Evolutionary conservation across 2,329 filamentous ascomycete species (phyloP).

Genomic region (Akanthomyces lecanii): DNA sequence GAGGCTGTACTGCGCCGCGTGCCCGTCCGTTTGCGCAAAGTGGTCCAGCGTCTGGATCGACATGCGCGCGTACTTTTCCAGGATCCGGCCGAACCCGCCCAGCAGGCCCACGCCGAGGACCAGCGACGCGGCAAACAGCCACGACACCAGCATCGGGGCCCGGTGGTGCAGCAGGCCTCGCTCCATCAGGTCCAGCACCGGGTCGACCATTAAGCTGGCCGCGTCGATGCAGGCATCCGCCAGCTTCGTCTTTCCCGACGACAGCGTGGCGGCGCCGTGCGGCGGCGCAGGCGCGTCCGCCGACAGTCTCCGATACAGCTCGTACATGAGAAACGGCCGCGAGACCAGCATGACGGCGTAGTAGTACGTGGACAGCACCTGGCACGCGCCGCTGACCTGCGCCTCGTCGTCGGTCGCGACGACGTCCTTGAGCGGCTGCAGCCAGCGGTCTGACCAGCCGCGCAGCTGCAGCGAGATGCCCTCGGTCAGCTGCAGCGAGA

Average conservation of each 20-base stretch:
- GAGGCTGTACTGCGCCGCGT: constrained; percentile 49
- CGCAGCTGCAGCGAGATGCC: constrained; percentile 50
- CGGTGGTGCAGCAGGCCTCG: constrained; percentile 39
- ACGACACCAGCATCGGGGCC: constrained; percentile 48
- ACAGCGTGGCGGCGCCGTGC: constrained; percentile 21
- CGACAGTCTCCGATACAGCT: constrained; percentile 43
- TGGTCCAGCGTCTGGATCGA: constrained; percentile 46
- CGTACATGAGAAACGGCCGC: constrained; percentile 53
- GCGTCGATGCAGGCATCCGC: constrained; percentile 54
- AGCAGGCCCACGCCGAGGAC: constrained; percentile 49
- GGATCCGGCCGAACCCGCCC: constrained; percentile 47
- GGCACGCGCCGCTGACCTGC: constrained; percentile 44
- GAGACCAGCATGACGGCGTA: constrained; percentile 56
- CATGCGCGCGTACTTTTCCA: constrained; percentile 47
- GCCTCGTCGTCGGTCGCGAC: constrained; percentile 26
- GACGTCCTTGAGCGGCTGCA: constrained; percentile 40
- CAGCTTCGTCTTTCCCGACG: constrained; percentile 45
- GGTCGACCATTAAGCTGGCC: constrained; percentile 50
- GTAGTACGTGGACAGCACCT: constrained; percentile 50
- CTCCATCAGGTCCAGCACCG: constrained; percentile 42
- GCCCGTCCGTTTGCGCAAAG: constrained; percentile 45
- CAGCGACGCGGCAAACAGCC: constrained; percentile 51
- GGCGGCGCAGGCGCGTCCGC: constrained; percentile 30
- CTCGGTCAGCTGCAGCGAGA: constrained; percentile 49
- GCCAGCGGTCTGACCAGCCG: constrained; percentile 48